phyloP scores from a whole-genome alignment of 306 rosid genomes.

The Quercus ilex region DNA sequence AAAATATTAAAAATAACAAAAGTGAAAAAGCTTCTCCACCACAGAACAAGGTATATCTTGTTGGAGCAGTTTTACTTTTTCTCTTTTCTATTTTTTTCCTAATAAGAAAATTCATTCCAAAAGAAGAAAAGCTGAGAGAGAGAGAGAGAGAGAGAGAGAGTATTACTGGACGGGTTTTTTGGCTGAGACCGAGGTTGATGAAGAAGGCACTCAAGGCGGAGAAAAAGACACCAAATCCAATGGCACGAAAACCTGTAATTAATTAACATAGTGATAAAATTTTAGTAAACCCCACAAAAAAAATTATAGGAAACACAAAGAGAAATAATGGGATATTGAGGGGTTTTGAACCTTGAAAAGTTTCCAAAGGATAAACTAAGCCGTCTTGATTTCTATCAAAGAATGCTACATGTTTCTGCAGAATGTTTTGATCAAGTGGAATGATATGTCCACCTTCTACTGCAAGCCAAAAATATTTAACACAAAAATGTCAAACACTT shows the following conservation, averaged over 20 bases:
- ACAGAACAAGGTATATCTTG: too few relatives aligned
- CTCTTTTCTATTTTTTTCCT: too few relatives aligned
- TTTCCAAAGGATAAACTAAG: conserved; percentile 81
- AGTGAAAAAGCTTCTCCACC: too few relatives aligned
- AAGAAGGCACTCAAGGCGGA: conserved; percentile 39
- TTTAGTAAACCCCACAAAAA: not conserved
- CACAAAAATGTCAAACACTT: too few relatives aligned
- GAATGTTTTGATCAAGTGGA: conserved; percentile 36
- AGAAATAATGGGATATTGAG: not conserved
- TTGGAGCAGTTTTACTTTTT: too few relatives aligned
- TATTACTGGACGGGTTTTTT: conserved; percentile 59
- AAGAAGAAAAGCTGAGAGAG: not conserved
- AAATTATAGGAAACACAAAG: not conserved
- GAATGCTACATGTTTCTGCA: conserved; percentile 71
- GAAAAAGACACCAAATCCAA: conserved; percentile 48
- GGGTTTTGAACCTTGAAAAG: conserved; percentile 50
- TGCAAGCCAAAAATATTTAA: not conserved
- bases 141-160: not conserved
- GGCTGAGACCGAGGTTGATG: conserved; percentile 58
- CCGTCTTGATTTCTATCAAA: conserved; percentile 74
- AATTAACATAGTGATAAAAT: not conserved
- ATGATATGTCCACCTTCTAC: conserved; percentile 22
- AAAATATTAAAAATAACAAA: too few relatives aligned
- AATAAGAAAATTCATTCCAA: not conserved
- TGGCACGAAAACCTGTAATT: conserved; percentile 67